phyloP scores from a whole-genome alignment of 2,329 filamentous ascomycete genomes.

The Fusarium tjaetaba region DNA sequence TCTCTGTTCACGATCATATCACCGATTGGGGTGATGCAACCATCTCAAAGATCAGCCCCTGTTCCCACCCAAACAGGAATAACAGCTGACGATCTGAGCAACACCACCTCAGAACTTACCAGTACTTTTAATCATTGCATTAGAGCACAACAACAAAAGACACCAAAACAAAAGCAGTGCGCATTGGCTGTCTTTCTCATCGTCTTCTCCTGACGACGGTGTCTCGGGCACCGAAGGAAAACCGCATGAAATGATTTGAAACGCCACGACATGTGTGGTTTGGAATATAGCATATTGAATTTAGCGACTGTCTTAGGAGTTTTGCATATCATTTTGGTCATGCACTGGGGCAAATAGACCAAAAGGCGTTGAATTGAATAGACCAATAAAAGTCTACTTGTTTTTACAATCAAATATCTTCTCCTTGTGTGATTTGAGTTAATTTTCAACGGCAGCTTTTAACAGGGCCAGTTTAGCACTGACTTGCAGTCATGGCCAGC shows the following conservation, averaged over 20 bases:
- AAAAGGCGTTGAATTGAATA: slow-evolving; percentile 29
- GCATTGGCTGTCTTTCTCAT: slow-evolving; percentile 34
- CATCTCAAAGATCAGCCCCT: slow-evolving; percentile 24
- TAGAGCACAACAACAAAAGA: slow-evolving; percentile 17
- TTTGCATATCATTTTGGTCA: slow-evolving; percentile 31
- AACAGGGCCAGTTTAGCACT: background rate
- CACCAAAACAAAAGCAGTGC: slow-evolving; percentile 41
- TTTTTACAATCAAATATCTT: background rate
- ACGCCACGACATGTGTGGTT: slow-evolving; percentile 22
- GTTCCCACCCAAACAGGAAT: slow-evolving; percentile 19
- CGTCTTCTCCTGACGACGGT: slow-evolving; percentile 16
- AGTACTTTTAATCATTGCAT: slow-evolving; percentile 12
- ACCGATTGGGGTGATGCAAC: slow-evolving; percentile 18
- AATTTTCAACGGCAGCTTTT: background rate
- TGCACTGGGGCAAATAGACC: slow-evolving; percentile 31
- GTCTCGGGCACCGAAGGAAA: slow-evolving; percentile 28
- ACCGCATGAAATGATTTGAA: slow-evolving; percentile 32
- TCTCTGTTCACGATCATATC: slow-evolving; percentile 10
- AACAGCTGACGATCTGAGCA: slow-evolving; percentile 25
- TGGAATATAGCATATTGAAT: slow-evolving; percentile 32
- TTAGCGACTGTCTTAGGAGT: slow-evolving; percentile 36
- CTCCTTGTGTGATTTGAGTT: background rate
- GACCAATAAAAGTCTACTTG: slow-evolving; percentile 25
- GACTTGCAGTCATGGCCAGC: background rate
- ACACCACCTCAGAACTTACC: slow-evolving; percentile 3